Evolutionary conservation across 306 rosid species (phyloP).

Genomic region (Parietaria judaica): DNA sequence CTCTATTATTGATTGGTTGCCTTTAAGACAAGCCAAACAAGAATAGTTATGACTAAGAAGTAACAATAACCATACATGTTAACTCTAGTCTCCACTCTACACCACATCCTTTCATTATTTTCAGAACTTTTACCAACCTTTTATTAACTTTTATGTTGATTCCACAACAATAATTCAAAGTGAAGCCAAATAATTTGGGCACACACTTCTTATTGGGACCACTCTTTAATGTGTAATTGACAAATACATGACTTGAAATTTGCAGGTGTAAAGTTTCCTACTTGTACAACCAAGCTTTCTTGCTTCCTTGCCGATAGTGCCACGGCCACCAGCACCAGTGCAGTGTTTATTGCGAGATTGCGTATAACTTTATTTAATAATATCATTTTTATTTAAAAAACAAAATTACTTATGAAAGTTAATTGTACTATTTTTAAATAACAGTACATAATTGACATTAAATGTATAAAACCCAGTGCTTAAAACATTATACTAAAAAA

Average conservation of each 20-base stretch:
- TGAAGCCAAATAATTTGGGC: not conserved
- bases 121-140: not conserved
- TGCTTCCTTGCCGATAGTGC: not conserved
- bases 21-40: conserved; percentile 14
- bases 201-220: not conserved
- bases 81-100: not conserved
- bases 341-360: too few species aligned
- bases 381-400: too few species aligned
- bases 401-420: too few species aligned
- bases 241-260: too few species aligned
- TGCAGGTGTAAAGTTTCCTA: too few species aligned
- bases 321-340: too few species aligned
- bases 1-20: not conserved
- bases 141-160: not conserved
- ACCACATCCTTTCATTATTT: conserved; percentile 2
- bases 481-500: too few species aligned
- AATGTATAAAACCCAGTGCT: too few species aligned
- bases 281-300: not conserved
- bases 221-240: not conserved
- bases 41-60: conserved; percentile 5
- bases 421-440: too few species aligned
- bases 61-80: not conserved
- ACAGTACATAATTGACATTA: too few species aligned
- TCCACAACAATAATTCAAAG: not conserved
- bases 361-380: too few species aligned